Conservation (phyloP, 2,329 filamentous ascomycete genomes). For the Colletotrichum navitas region DNA sequence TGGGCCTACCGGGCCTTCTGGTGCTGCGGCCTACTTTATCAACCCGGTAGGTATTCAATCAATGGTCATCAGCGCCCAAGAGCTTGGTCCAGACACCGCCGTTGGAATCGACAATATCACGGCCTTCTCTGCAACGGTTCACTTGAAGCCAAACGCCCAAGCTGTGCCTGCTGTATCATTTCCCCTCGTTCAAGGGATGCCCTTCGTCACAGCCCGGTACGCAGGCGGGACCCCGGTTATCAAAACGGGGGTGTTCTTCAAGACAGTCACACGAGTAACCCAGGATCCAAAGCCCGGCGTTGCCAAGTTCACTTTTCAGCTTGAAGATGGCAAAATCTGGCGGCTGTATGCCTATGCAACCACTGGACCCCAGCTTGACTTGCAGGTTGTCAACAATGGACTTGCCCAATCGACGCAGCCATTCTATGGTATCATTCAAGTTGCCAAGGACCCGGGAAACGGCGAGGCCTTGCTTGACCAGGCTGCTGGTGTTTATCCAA, state of each 20-base stretch:
- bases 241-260: constrained; percentile 81
- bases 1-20: constrained; percentile 67
- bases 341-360: constrained; percentile 79
- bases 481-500: constrained; percentile 81
- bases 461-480: constrained; percentile 80
- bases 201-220: constrained; percentile 85
- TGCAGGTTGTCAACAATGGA: constrained; percentile 75
- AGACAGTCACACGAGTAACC: constrained; percentile 69
- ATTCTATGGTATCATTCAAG: constrained; percentile 85
- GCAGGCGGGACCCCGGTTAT: constrained; percentile 77
- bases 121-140: constrained; percentile 74
- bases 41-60: constrained; percentile 88
- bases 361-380: constrained; percentile 71
- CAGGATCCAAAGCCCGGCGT: constrained; percentile 72
- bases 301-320: constrained; percentile 79
- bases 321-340: constrained; percentile 83
- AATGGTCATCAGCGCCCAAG: constrained; percentile 81
- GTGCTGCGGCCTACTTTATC: constrained; percentile 78
- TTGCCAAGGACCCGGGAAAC: constrained; percentile 79
- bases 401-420: constrained; percentile 73
- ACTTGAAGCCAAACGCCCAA: constrained; percentile 68
- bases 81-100: constrained; percentile 73
- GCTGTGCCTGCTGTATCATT: constrained; percentile 76
- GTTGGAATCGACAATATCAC: constrained; percentile 67
- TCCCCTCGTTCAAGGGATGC: constrained; percentile 90